phyloP scores from a whole-genome alignment of 2,329 filamentous ascomycete genomes.

The Sphaerulina musiva region DNA sequence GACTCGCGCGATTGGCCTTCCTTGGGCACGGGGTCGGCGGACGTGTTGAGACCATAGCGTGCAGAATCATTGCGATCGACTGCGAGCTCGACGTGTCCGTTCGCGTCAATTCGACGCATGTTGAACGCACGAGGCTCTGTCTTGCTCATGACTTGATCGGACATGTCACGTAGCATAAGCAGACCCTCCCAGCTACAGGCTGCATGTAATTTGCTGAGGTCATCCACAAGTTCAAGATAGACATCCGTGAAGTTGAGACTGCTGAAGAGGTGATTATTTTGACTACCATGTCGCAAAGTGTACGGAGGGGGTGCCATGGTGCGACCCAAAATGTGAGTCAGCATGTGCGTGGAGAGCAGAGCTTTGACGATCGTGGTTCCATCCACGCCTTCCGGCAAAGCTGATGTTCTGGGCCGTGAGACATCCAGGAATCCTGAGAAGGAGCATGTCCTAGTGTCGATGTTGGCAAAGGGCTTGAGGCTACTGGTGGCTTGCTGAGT shows the following conservation, averaged over 20 bases:
- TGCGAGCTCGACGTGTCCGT: constrained; percentile 26
- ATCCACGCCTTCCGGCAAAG: constrained; percentile 35
- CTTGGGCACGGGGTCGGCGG: constrained; percentile 6
- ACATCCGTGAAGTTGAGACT: constrained; percentile 79
- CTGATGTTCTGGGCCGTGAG: constrained; percentile 28
- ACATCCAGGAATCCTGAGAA: constrained; percentile 21
- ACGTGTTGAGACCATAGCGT: constrained; percentile 3
- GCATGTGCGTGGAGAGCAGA: constrained; percentile 66
- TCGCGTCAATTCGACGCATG: constrained; percentile 26
- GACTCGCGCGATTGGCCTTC: constrained; percentile 14
- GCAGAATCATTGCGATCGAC: constrained; percentile 13
- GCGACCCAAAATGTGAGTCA: constrained; percentile 62
- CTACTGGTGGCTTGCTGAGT: constrained; percentile 62
- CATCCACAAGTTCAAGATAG: constrained; percentile 66
- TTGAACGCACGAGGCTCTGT: constrained; percentile 37
- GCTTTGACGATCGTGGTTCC: constrained; percentile 77
- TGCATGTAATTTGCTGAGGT: constrained; percentile 69
- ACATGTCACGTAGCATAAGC: constrained; percentile 64
- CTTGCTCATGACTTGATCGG: constrained; percentile 56
- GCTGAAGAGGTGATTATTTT: constrained; percentile 62
- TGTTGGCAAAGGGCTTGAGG: constrained; percentile 58
- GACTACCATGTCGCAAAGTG: constrained; percentile 38
- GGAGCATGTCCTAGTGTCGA: constrained; percentile 16
- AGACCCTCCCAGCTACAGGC: constrained; percentile 82
- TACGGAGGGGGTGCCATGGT: constrained; percentile 27